Evolutionary conservation across 2,329 filamentous ascomycete species (phyloP).

Genomic region (Penicillium sp.): DNA sequence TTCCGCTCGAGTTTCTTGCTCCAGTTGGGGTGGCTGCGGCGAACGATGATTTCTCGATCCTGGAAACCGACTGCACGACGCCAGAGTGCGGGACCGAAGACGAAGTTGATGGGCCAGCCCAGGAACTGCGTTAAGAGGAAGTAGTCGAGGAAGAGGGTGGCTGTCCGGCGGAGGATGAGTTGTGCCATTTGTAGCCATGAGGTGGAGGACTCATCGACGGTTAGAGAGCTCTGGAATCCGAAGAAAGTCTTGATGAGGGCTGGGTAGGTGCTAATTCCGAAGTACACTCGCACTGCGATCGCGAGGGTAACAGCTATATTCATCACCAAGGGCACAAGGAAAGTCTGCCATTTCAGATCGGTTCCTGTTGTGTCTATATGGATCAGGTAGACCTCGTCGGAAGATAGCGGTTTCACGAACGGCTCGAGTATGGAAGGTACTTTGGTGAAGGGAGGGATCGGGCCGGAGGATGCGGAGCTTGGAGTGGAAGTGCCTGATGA

Average conservation of each 20-base stretch:
- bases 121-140: conserved; percentile 66
- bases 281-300: conserved; percentile 67
- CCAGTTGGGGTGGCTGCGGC: conserved; percentile 70
- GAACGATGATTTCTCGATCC: conserved; percentile 76
- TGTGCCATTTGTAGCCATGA: conserved; percentile 57
- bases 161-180: conserved; percentile 60
- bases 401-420: conserved; percentile 66
- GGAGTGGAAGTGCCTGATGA: conserved; percentile 36
- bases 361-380: conserved; percentile 73
- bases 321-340: conserved; percentile 73
- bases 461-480: conserved; percentile 30
- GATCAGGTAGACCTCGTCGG: conserved; percentile 74
- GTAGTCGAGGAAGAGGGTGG: conserved; percentile 73
- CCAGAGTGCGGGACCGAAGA: conserved; percentile 68
- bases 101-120: conserved; percentile 73
- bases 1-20: conserved; percentile 57
- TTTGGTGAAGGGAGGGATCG: conserved; percentile 67
- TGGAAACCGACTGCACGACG: conserved; percentile 72
- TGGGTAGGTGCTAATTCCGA: conserved; percentile 71
- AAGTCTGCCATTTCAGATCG: conserved; percentile 78
- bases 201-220: conserved; percentile 59
- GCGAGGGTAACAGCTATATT: conserved; percentile 67
- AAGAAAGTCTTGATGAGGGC: conserved; percentile 63
- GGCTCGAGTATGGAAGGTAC: conserved; percentile 63
- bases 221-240: conserved; percentile 65